Evolutionary conservation across 1,284 basidiomycete genomes (phyloP).

Genomic region (Schizophyllum commune): DNA sequence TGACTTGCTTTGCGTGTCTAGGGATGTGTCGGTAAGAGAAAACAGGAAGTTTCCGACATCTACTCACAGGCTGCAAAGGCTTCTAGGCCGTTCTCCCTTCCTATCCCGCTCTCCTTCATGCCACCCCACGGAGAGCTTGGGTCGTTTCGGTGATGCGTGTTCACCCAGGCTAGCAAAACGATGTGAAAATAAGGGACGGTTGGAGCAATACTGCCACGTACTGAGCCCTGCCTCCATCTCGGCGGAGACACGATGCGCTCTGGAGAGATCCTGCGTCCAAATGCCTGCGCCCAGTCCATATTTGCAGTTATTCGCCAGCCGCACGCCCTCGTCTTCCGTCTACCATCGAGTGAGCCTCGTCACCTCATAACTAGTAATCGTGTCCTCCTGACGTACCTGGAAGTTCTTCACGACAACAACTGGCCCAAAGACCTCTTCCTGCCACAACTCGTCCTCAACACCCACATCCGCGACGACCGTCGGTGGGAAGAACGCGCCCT

Average conservation of each 20-base stretch:
- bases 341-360: too few relatives aligned
- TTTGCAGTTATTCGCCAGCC: slow-evolving; percentile 65
- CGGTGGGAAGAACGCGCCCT: slow-evolving; percentile 69
- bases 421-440: slow-evolving; percentile 77
- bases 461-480: slow-evolving; percentile 62
- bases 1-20: slow-evolving; percentile 79
- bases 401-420: slow-evolving; percentile 67
- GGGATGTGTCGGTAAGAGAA: slow-evolving; percentile 6
- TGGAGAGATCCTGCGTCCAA: slow-evolving; percentile 69
- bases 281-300: slow-evolving; percentile 78
- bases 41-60: background rate
- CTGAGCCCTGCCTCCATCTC: slow-evolving; percentile 59
- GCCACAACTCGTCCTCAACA: slow-evolving; percentile 60
- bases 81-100: slow-evolving; percentile 75
- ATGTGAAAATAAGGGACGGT: background rate
- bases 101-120: slow-evolving; percentile 79
- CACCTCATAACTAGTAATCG: background rate
- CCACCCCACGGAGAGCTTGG: slow-evolving; percentile 86
- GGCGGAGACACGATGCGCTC: slow-evolving; percentile 63
- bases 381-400: slow-evolving; percentile 35
- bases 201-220: background rate
- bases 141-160: slow-evolving; percentile 81
- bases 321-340: slow-evolving; percentile 58
- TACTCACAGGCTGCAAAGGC: slow-evolving; percentile 67
- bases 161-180: slow-evolving; percentile 57